Base-by-base conservation (phyloP, 306 rosid genomes). In the Calophaca sinica region DNA sequence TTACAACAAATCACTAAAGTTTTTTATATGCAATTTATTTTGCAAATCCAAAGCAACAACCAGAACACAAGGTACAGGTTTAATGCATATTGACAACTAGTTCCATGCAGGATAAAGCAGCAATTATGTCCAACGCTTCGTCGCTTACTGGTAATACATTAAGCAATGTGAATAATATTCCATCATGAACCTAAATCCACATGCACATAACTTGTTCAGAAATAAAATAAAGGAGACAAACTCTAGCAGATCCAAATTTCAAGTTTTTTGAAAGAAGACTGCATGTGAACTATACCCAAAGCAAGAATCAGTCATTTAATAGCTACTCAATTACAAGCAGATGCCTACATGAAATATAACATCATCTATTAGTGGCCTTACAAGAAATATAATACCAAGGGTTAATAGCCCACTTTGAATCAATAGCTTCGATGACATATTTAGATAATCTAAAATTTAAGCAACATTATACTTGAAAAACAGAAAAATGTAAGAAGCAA, bases 401-500 rank as follows among this genome's bases (percentile, higher is more conserved):
- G 68, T 53, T 20, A 46, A 33, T 62, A 49, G 31, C 32, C 57
- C 31, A 60, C 35, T 32, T 14, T 4, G 20, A 42, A 54, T 62
- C 54, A 20, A 35, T 35, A 35, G 48, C 12, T 51, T 77, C 38
- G 32, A 12, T 26, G 9, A 45, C n/a, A 53, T 49, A 64, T 20
- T 68, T 3, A 39, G 41, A 70, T 45, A 58, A 70, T 77, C 31
- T 33, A 29, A 75, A 65, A 42, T 7, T 44, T 26, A 4, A 76
- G 53, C 15, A 63, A 44, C 49, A 26, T 7, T 44, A 11, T 61
- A 36, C 70, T 62, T 44, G 52, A 53, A 72, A 53, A 44, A 48
- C 11, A 41, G 71, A 57, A 14, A 55, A 9, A 67, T 14, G 38
- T n/a, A 15, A 59, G 41, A 81, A 70, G 81, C 91, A 74, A 75